Evolutionary conservation across 257 asterid species (phyloP).

Genomic region (Forsythia suspensa): DNA sequence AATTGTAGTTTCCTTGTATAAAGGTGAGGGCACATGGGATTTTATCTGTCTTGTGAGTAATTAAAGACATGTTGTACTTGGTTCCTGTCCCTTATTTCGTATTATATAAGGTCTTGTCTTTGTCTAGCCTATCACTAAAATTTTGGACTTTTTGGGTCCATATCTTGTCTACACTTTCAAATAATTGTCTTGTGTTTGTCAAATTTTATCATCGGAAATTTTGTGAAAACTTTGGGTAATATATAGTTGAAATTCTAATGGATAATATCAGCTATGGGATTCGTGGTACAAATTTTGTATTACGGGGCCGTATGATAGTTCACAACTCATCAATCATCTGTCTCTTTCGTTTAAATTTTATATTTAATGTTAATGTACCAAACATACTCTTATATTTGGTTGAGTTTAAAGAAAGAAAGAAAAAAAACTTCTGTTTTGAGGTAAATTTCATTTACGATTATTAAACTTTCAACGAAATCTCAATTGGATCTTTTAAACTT

Average conservation of each 20-base stretch:
- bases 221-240: background rate
- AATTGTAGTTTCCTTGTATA: background rate
- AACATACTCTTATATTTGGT: too few species aligned
- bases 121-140: slow-evolving; percentile 35
- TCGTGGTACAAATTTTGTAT: background rate
- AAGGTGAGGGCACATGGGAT: slow-evolving; percentile 27
- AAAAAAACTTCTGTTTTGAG: too few species aligned
- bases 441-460: too few species aligned
- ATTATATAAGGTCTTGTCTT: slow-evolving; percentile 43
- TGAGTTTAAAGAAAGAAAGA: too few species aligned
- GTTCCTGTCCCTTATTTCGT: slow-evolving; percentile 43
- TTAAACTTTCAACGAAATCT: too few species aligned
- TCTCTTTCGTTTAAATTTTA: too few species aligned
- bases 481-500: too few species aligned
- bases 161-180: slow-evolving; percentile 25
- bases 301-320: too few species aligned
- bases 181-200: slow-evolving; percentile 33
- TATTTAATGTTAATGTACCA: too few species aligned
- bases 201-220: slow-evolving; percentile 21
- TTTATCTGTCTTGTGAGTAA: slow-evolving; percentile 28
- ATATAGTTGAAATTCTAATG: background rate
- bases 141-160: slow-evolving; percentile 34
- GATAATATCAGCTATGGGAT: background rate
- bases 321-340: too few species aligned
- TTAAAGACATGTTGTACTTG: slow-evolving; percentile 21